phyloP scores from a whole-genome alignment of 2,329 filamentous ascomycete genomes.

The Nothomitra cinnamomea region DNA sequence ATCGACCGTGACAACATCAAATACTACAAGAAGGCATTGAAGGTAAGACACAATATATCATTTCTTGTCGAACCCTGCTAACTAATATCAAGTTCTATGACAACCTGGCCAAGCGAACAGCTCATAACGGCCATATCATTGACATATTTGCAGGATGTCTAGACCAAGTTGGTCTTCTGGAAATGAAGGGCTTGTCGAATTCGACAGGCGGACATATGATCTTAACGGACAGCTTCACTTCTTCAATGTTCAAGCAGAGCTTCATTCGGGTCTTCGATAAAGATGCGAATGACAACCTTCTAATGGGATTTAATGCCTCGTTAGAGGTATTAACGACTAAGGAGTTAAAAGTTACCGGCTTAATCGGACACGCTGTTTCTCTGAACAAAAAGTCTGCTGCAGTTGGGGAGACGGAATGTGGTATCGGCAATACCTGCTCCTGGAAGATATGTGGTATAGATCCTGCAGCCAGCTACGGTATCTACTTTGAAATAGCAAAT shows the following conservation, averaged over 20 bases:
- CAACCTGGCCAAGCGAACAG: constrained; percentile 76
- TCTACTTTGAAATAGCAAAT: constrained; percentile 95
- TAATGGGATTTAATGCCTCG: constrained; percentile 97
- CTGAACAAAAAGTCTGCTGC: constrained; percentile 96
- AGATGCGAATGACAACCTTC: constrained; percentile 79
- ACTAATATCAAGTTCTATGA: constrained; percentile 66
- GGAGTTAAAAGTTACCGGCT: constrained; percentile 90
- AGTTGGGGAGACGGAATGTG: constrained; percentile 93
- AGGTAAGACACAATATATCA: constrained; percentile 36
- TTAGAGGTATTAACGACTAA: constrained; percentile 94
- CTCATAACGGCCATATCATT: constrained; percentile 92
- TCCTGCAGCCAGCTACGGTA: constrained; percentile 78
- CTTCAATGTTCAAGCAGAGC: constrained; percentile 98
- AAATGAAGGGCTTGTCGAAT: constrained; percentile 96
- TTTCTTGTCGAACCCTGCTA: background rate
- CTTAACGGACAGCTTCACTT: constrained; percentile 92
- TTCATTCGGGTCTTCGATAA: constrained; percentile 96
- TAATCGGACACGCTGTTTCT: constrained; percentile 92
- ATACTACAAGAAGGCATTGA: constrained; percentile 97
- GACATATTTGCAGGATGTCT: constrained; percentile 96
- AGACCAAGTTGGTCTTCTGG: constrained; percentile 88
- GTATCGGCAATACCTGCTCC: constrained; percentile 94
- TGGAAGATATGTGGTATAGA: constrained; percentile 99
- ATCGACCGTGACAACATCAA: constrained; percentile 98
- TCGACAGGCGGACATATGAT: constrained; percentile 97